Evolutionary conservation across 2,329 filamentous ascomycete genomes (phyloP).

Genomic region (Botrytis pseudocinerea): DNA sequence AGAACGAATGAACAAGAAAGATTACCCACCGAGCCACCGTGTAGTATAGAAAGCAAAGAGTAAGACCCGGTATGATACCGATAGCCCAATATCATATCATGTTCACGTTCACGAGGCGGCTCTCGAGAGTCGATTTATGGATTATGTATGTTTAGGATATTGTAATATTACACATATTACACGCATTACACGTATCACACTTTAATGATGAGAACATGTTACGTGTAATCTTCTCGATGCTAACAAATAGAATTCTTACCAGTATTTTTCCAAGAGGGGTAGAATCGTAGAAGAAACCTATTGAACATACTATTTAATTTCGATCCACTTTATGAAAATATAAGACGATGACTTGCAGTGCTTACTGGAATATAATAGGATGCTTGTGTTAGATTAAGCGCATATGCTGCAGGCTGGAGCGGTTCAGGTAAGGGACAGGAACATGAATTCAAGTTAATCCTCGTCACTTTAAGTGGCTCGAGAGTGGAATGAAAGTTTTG

Average conservation of each 20-base stretch:
- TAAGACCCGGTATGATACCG: slow-evolving; percentile 1
- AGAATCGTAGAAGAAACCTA: background rate
- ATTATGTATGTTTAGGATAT: background rate
- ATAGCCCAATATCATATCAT: background rate
- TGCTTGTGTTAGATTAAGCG: slow-evolving; percentile 6
- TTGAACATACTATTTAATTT: background rate
- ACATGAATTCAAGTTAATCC: slow-evolving; percentile 11
- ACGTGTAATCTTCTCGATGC: background rate
- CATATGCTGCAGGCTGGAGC: slow-evolving; percentile 18
- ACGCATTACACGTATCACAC: background rate
- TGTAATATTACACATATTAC: background rate
- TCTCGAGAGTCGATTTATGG: background rate
- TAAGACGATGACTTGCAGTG: slow-evolving; percentile 15
- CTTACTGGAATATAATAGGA: slow-evolving; percentile 16
- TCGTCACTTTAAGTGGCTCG: slow-evolving; percentile 5
- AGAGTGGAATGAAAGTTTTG: background rate
- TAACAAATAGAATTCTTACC: slow-evolving; percentile 12
- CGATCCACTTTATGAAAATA: slow-evolving; percentile 4
- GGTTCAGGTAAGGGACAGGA: slow-evolving; percentile 24
- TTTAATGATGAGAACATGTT: background rate
- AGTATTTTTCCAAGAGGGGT: background rate
- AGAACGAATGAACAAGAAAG: background rate
- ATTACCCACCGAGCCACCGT: background rate
- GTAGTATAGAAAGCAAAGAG: slow-evolving; percentile 8
- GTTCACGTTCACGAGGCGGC: background rate